Evolutionary conservation across 2,329 filamentous ascomycete genomes (phyloP).

Genomic region (Exophiala mesophila): DNA sequence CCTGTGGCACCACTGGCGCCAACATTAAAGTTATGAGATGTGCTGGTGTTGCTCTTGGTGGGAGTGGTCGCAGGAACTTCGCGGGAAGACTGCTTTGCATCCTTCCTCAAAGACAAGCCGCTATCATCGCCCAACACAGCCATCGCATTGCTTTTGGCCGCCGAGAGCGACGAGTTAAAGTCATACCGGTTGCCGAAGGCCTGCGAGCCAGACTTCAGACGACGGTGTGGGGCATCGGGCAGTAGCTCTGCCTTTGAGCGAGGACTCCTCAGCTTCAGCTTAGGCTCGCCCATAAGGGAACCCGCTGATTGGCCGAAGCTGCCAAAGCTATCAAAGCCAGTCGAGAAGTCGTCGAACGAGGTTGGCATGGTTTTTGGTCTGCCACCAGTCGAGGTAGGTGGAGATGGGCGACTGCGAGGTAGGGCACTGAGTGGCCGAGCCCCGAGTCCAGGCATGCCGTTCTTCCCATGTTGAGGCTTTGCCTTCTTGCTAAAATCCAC

Average conservation of each 20-base stretch:
- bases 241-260: constrained; percentile 61
- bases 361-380: constrained; percentile 50
- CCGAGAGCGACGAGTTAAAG: constrained; percentile 84
- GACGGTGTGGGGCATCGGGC: constrained; percentile 50
- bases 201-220: constrained; percentile 54
- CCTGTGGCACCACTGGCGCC: constrained; percentile 17
- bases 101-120: constrained; percentile 22
- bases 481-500: constrained; percentile 84
- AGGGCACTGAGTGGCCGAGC: constrained; percentile 52
- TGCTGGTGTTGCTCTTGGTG: constrained; percentile 16
- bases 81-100: constrained; percentile 26
- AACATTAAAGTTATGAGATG: constrained; percentile 16
- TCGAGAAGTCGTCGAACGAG: constrained; percentile 67
- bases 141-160: constrained; percentile 61
- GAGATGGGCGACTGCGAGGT: constrained; percentile 62
- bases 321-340: constrained; percentile 51
- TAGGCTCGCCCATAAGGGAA: constrained; percentile 60
- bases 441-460: constrained; percentile 46
- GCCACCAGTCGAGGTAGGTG: constrained; percentile 48
- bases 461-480: constrained; percentile 46
- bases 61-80: constrained; percentile 23
- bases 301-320: constrained; percentile 56
- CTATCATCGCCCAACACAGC: constrained; percentile 26
- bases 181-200: constrained; percentile 93
- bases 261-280: constrained; percentile 65